A percentile compares a stretch with the other conserved stretches of the same genome.
Conservation (phyloP, 2,329 filamentous ascomycete species). For the Lithohypha guttulata region DNA sequence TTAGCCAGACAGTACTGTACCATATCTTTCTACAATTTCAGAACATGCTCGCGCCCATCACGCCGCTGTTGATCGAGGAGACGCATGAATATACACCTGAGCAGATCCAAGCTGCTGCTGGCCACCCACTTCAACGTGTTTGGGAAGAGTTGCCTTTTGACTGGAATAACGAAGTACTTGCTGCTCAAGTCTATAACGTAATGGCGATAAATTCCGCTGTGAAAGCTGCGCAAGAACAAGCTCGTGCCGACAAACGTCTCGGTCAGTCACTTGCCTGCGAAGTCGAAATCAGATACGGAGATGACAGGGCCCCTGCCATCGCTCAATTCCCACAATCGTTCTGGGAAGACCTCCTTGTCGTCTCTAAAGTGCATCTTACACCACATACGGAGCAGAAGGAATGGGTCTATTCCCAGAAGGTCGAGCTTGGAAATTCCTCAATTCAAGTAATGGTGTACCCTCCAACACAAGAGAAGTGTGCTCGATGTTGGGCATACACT, state of each 20-base stretch:
- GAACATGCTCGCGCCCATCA: constrained; percentile 69
- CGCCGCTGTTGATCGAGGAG: constrained; percentile 76
- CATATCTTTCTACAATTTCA: constrained; percentile 61
- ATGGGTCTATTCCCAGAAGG: neutral
- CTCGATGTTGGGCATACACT: constrained; percentile 31
- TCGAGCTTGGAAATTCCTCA: constrained; percentile 1
- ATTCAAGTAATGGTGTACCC: constrained; percentile 11
- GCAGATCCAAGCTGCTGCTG: constrained; percentile 45
- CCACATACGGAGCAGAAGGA: neutral
- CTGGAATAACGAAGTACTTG: constrained; percentile 20
- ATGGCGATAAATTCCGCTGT: constrained; percentile 51
- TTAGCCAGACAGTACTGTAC: constrained; percentile 47
- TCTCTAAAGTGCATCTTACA: constrained; percentile 3
- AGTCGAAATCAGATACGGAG: constrained; percentile 33
- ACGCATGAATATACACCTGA: constrained; percentile 68
- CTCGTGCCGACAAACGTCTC: constrained; percentile 58
- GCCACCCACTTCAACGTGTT: constrained; percentile 36
- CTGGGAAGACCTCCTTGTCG: constrained; percentile 6
- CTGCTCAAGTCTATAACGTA: constrained; percentile 21
- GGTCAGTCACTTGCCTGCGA: constrained; percentile 72
- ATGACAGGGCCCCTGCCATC: neutral
- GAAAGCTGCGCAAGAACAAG: constrained; percentile 61
- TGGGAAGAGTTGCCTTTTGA: constrained; percentile 24
- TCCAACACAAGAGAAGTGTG: constrained; percentile 19
- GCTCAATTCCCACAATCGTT: neutral